phyloP scores from a whole-genome alignment of 139 green algal species.

The Bryopsis sp. region DNA sequence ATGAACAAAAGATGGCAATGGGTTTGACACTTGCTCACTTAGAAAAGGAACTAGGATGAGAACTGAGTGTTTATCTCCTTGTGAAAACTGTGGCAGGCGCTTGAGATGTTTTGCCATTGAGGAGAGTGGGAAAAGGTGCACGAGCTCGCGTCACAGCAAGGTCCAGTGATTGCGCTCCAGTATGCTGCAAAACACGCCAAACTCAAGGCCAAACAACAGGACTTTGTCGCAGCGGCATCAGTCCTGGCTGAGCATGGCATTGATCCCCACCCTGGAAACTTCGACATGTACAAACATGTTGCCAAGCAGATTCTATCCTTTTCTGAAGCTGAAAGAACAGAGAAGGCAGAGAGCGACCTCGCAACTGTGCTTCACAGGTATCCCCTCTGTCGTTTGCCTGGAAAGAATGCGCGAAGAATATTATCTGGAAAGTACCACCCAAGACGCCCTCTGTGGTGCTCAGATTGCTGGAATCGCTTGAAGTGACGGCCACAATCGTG shows the following conservation, averaged over 20 bases:
- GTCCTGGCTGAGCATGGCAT: conserved; percentile 42
- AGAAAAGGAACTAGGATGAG: too few relatives aligned
- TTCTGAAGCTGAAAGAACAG: too few relatives aligned
- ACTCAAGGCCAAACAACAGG: conserved; percentile 38
- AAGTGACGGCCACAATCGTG: too few relatives aligned
- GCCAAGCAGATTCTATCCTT: conserved; percentile 42
- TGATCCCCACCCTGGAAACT: conserved; percentile 28
- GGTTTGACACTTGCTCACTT: too few relatives aligned
- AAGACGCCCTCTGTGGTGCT: background rate
- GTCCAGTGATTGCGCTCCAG: conserved; percentile 33
- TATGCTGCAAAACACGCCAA: conserved; percentile 52
- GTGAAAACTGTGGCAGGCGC: conserved; percentile 28
- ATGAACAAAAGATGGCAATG: too few relatives aligned
- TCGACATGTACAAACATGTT: conserved; percentile 57
- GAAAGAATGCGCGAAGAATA: too few relatives aligned
- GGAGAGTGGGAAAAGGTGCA: conserved; percentile 55
- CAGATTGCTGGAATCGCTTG: background rate
- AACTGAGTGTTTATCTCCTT: too few relatives aligned
- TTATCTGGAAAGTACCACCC: too few relatives aligned
- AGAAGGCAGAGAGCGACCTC: too few relatives aligned
- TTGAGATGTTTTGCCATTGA: conserved; percentile 47
- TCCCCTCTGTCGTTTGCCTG: too few relatives aligned
- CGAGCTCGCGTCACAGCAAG: conserved; percentile 32
- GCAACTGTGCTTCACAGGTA: too few relatives aligned
- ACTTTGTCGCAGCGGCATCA: conserved; percentile 29